Evolutionary conservation across 441 rosid species (phyloP), one percentile per base, ranked within the genome.

Genomic region (Metrosideros polymorpha): DNA sequence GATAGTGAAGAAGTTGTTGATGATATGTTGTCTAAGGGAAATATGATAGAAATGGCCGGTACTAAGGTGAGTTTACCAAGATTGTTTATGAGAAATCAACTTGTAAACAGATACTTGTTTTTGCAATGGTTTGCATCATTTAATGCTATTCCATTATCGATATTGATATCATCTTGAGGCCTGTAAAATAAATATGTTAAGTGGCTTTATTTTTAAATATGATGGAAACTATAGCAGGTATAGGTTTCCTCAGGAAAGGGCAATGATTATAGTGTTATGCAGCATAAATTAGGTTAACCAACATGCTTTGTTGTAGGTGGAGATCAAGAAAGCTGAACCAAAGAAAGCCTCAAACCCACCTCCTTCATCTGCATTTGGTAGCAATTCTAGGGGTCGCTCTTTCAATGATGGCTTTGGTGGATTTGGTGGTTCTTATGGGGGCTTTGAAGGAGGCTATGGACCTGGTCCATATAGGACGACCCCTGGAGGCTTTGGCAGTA

Each of bases 251-350:
- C 84, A 59, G 92, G 91, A 86, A 86, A 88, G 89, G 93, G 87
- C 89, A 83, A 54, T 86, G 86, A 42, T 77, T 84, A 50, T 90
- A 93, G 96, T 89, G 91, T 93, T 90, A 84, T 86, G 89, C 90
- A 90, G 91, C 93, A 87, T 88, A 92, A 90, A 89, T 85, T 96
- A 94, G 99, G 98, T 96, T 97, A 92, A 97, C 93, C 93, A 91
- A 96, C 94, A 92, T 97, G 93, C 96, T 97, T 94, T 95, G 92
- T 96, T 97, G 99, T 97, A 97, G 99, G 99, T 96, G 96, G 99
- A 96, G 95, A 93, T 97, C 97, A 97, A 96, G 97, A 97, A 97
- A 94, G 99, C 99, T 76, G 99, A 97, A 96, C 99, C 99, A 93
- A 95, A 95, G 99, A 96, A 97, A 96, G 88, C 95, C 91, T 94